phyloP scores from a whole-genome alignment of 345 rosid species.

The Pistacia atlantica region DNA sequence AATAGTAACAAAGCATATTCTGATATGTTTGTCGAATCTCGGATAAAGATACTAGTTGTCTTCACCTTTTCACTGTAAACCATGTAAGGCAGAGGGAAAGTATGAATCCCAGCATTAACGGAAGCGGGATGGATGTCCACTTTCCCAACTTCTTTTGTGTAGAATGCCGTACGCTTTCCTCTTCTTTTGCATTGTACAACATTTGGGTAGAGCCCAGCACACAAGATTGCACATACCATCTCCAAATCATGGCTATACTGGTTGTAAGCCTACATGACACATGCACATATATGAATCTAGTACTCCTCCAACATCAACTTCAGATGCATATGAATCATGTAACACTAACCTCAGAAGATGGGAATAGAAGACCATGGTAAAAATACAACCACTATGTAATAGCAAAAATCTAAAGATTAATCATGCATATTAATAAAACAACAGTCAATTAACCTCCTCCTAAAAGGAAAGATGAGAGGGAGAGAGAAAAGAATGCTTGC shows the following conservation, averaged over 20 bases:
- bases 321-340: neutral
- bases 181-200: conserved; percentile 96
- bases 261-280: conserved; percentile 71
- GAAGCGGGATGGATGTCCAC: conserved; percentile 96
- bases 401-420: neutral
- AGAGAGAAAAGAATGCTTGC: neutral
- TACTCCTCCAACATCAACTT: neutral
- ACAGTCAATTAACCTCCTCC: neutral
- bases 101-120: conserved; percentile 77
- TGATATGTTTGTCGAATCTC: conserved; percentile 93
- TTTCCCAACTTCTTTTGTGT: conserved; percentile 92
- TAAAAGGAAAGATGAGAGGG: neutral
- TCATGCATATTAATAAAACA: neutral
- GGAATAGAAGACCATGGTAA: neutral
- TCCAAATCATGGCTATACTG: conserved; percentile 79
- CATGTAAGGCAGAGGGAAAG: conserved; percentile 83
- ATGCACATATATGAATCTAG: conserved; percentile 1
- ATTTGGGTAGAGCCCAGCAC: conserved; percentile 97
- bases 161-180: conserved; percentile 89
- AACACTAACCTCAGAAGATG: neutral
- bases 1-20: conserved; percentile 94
- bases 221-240: conserved; percentile 84
- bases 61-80: conserved; percentile 94
- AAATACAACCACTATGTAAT: neutral
- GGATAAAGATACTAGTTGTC: conserved; percentile 70